Evolutionary conservation across 257 asterid species (phyloP), one percentile per base, ranked within the genome.

Genomic region (Ehretia macrophylla): DNA sequence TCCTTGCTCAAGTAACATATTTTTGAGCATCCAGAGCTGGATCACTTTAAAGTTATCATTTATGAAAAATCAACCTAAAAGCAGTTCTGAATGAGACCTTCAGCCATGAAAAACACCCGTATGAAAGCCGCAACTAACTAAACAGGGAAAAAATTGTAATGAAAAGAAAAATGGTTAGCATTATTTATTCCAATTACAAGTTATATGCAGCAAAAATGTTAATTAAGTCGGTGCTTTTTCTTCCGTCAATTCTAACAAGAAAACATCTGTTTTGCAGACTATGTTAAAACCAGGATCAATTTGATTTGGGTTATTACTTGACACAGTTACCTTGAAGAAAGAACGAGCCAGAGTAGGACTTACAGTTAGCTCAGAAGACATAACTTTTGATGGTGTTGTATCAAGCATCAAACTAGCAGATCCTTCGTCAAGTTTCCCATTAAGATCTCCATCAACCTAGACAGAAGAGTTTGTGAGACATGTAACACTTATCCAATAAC

Each of bases 341-440:
- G 17, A n/a, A 57, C 52, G 14, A 49, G 56, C 47, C 38, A 55
- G 56, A 59, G 35, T 35, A 39, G 69, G 66, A 72, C 97, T 56
- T 83, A 92, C 99, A 13, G 99, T 85, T 80, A 79, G 81, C 83
- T 89, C 99, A 1, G 88, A 77, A 65, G 95, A 89, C 64, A 75
- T 91, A 50, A 89, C 97, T 89, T 89, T 93, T 62, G 99, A 93
- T 55, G 99, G 97, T 19, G 95, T 73, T 55, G 86, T 69, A 81
- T 93, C 99, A 66, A 85, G 84, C 55, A 93, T 80, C 70, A 89
- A 81, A 73, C 74, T 75, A 12, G 96, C 89, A 65, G 97, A 78
- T 76, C 77, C 97, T 72, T 93, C 97, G 63, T 93, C 99, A 75
- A 89, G 90, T 81, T 89, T 93, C 66, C 96, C 96, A 40, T 76